Evolutionary conservation across 208 protist genomes (phyloP).

Genomic region (Crithidia bombi): DNA sequence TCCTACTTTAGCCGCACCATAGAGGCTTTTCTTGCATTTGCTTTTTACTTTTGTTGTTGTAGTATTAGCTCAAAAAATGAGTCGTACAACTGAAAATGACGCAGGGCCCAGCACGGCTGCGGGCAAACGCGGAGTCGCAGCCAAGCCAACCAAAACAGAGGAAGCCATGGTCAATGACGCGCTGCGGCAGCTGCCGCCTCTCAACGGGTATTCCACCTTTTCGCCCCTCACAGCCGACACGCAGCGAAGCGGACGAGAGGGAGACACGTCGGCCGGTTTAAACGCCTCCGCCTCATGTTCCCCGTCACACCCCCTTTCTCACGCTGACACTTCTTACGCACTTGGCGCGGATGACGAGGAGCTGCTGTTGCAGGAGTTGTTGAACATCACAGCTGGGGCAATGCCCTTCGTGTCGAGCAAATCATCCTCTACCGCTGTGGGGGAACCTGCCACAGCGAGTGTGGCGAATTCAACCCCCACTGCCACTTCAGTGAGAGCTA

Average conservation of each 20-base stretch:
- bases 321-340: neutral
- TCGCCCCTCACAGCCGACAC: neutral
- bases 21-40: neutral
- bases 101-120: neutral
- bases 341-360: constrained; percentile 35
- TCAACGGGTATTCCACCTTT: neutral
- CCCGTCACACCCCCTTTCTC: neutral
- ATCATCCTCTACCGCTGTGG: neutral
- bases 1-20: too few species aligned
- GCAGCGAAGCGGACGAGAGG: neutral
- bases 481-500: neutral
- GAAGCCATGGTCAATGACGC: constrained; percentile 7
- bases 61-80: neutral
- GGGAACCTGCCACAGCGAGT: neutral
- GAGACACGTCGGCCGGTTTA: neutral
- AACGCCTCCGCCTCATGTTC: constrained; percentile 5
- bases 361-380: constrained; percentile 37
- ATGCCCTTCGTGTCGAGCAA: constrained; percentile 28
- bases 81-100: neutral
- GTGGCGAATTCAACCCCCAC: neutral
- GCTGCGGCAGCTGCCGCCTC: constrained; percentile 5
- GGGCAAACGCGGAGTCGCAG: neutral
- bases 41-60: neutral
- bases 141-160: neutral
- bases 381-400: constrained; percentile 31